phyloP scores from a whole-genome alignment of 768 basidiomycete species.

The Rhizopogon roseolus region DNA sequence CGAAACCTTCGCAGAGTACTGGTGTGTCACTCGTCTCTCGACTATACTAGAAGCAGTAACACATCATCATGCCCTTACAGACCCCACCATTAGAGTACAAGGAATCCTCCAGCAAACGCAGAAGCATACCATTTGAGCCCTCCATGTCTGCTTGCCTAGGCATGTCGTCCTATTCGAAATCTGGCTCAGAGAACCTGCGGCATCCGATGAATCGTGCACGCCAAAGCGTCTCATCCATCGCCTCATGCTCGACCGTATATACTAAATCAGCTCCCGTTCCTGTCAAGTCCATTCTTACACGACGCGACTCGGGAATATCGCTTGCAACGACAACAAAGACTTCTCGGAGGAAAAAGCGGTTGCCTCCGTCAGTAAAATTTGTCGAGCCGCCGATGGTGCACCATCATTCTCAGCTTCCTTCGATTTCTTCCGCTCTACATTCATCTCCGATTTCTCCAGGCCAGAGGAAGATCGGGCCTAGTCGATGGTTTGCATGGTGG shows the following conservation, averaged over 20 bases:
- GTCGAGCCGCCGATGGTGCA: conserved; percentile 61
- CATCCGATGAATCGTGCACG: conserved; percentile 20
- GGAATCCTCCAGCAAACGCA: conserved; percentile 12
- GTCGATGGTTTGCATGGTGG: conserved; percentile 23
- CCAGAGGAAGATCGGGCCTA: conserved; percentile 2
- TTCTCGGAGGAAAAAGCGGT: conserved; percentile 24
- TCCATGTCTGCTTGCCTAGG: neutral
- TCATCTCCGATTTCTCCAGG: conserved; percentile 11
- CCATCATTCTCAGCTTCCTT: conserved; percentile 23
- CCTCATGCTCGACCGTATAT: conserved; percentile 25
- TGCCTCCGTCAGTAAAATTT: conserved; percentile 58
- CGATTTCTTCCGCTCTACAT: conserved; percentile 7
- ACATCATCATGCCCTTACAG: conserved; percentile 6
- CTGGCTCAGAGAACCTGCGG: conserved; percentile 15
- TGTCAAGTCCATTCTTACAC: conserved; percentile 57
- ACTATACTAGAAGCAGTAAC: neutral
- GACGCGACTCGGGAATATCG: conserved; percentile 44
- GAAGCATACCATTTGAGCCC: conserved; percentile 25
- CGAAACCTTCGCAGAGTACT: conserved; percentile 23
- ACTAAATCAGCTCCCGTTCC: conserved; percentile 25
- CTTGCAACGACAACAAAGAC: conserved; percentile 27
- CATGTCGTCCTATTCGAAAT: conserved; percentile 9
- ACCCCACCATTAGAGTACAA: conserved; percentile 14
- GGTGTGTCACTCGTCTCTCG: conserved; percentile 11
- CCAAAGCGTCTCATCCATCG: conserved; percentile 36